phyloP scores from a whole-genome alignment of 2,329 filamentous ascomycete species.

The Exophiala alcalophila region DNA sequence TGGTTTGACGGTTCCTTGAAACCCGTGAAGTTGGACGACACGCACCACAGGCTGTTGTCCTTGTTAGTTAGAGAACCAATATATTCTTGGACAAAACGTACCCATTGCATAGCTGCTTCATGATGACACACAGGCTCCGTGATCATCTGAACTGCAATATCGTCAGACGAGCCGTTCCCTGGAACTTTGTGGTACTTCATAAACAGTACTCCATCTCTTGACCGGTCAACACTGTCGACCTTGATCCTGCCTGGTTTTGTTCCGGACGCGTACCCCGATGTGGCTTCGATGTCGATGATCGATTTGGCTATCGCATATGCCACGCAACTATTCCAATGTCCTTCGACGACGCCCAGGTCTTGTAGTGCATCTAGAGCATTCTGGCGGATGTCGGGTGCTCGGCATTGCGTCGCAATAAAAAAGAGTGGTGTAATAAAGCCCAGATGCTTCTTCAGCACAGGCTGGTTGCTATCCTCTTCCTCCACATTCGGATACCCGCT shows the following conservation, averaged over 20 bases:
- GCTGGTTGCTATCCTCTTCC: constrained; percentile 6
- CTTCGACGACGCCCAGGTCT: constrained; percentile 17
- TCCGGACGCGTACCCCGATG: constrained; percentile 1
- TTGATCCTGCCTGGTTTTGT: constrained; percentile 13
- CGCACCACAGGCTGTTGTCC: constrained; percentile 15
- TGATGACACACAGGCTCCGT: constrained; percentile 16
- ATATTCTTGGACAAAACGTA: constrained; percentile 1
- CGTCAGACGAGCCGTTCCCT: constrained; percentile 6
- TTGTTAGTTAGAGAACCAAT: constrained; percentile 3
- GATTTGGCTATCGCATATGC: constrained; percentile 20
- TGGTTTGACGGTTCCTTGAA: constrained; percentile 21
- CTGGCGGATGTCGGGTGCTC: constrained; percentile 17
- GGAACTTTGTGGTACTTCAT: constrained; percentile 16
- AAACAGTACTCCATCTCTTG: constrained; percentile 11
- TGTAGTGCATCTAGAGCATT: constrained; percentile 18
- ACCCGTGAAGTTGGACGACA: constrained; percentile 21
- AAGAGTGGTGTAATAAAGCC: constrained; percentile 23
- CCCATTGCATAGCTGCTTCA: constrained; percentile 21
- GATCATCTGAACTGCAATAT: constrained; percentile 7
- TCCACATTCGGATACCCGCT: constrained; percentile 14
- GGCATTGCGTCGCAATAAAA: constrained; percentile 22
- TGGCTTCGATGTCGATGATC: constrained; percentile 15
- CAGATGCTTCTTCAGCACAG: constrained; percentile 15
- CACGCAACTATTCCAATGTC: constrained; percentile 25
- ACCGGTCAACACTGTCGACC: constrained; percentile 20